These are phyloP conservation scores for Erodium maritimum DNA, from an alignment of 345 rosid genomes.

Conservation along the genomic window DNA sequence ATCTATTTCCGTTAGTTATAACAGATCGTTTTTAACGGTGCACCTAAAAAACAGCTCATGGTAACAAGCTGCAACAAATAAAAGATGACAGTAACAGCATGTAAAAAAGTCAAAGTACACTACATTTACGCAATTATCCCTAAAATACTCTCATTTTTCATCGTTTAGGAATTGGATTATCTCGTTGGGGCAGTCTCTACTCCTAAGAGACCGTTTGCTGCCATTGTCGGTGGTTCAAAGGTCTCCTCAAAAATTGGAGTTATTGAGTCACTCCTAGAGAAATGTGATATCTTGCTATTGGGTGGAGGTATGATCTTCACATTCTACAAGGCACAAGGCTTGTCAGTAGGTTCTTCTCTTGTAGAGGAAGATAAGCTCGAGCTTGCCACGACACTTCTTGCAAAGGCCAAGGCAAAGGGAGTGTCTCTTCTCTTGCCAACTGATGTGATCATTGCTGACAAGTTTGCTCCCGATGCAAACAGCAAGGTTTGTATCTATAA, in stretches of 20 bases:
- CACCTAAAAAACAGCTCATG: too few relatives aligned
- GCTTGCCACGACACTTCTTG: constrained; percentile 55
- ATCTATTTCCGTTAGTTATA: too few relatives aligned
- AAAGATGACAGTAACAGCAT: too few relatives aligned
- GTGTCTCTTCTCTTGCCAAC: constrained; percentile 68
- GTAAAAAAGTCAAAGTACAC: too few relatives aligned
- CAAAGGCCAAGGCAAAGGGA: constrained; percentile 73
- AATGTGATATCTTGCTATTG: constrained; percentile 57
- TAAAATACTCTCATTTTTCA: constrained; percentile 1
- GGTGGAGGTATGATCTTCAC: constrained; percentile 92
- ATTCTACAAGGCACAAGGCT: constrained; percentile 41
- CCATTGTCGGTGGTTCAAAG: constrained; percentile 92
- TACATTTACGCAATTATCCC: too few relatives aligned
- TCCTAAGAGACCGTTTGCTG: constrained; percentile 95
- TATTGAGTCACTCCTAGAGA: constrained; percentile 67
- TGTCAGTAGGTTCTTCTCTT: constrained; percentile 69
- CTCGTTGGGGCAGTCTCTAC: constrained; percentile 82
- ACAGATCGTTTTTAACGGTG: too few relatives aligned
- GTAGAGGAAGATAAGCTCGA: constrained; percentile 45
- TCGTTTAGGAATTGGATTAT: constrained; percentile 73
- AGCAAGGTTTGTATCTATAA: constrained; percentile 47
- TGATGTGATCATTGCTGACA: constrained; percentile 82
- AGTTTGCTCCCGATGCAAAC: constrained; percentile 82
- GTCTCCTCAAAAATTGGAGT: constrained; percentile 95
- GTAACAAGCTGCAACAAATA: too few relatives aligned